Base-by-base conservation (phyloP, 495 filamentous ascomycete genomes). In the Massariosphaeria phaeospora region DNA sequence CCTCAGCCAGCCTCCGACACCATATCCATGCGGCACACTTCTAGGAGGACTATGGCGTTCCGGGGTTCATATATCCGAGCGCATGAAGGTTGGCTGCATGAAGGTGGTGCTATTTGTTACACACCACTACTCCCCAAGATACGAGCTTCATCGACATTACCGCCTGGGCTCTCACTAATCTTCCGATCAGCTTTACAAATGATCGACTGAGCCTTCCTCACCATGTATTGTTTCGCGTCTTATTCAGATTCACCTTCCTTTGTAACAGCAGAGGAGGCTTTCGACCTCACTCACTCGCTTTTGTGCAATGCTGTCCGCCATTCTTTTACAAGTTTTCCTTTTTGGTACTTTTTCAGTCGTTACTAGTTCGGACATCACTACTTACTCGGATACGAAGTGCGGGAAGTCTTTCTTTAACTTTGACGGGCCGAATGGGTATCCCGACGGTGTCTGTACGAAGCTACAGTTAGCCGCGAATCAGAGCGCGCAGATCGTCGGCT, bases 361-460 rank as follows among this genome's bases (percentile, higher is more conserved):
- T 11, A 29, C 13, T 29, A 10, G 21, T 45, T 3, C 41, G 24
- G 25, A 26, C 21, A 43, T 60, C 24, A 26, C 15, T 2, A 60
- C 57, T 7, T 60, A 49, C 34, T 25, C 15, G 8, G 57, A 60
- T 50, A 23, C 18, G n/a, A 44, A 27, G 12, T 60, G 57, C 25
- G 13, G 43, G 25, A 34, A 40, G 20, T 54, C 57, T n/a, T 12
- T 41, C 29, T 41, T 49, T n/a, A 47, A 33, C 34, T 5, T 60
- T 3, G 44, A 36, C 17, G 57, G 40, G 5, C 40, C 49, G 1
- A 54, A 60, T 55, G 57, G 57, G 24, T 60, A 60, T 44, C 57
- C 57, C 7, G 34, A 60, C 20, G 57, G 57, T 9, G 40, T 36
- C 8, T 60, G 57, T 15, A 60, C 57, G 3, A n/a, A 10, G 4